These are phyloP conservation scores for Fallopia convolvulus DNA, from an alignment of 148 eudicot genomes.

Conservation along the genomic window DNA sequence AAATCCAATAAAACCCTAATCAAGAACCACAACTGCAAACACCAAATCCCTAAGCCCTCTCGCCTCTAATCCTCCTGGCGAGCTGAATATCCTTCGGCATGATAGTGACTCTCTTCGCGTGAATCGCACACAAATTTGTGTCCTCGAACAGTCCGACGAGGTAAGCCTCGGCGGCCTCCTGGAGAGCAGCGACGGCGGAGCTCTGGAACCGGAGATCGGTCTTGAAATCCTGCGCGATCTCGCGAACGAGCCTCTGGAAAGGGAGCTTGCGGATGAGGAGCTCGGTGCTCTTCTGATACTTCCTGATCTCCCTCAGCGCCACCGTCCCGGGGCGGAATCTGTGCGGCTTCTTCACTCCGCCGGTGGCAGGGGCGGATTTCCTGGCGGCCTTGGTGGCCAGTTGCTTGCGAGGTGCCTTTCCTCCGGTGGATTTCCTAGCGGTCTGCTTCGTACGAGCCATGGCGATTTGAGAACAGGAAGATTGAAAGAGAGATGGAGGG, in stretches of 20 bases:
- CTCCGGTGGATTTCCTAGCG: slow-evolving; percentile 9
- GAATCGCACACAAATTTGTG: slow-evolving; percentile 9
- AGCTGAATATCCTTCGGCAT: slow-evolving; percentile 14
- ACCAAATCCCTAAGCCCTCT: slow-evolving; percentile 2
- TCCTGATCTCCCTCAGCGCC: slow-evolving; percentile 10
- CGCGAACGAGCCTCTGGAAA: slow-evolving; percentile 14
- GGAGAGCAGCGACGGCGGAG: slow-evolving; percentile 9
- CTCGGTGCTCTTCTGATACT: slow-evolving; percentile 14
- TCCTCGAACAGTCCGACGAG: slow-evolving; percentile 13
- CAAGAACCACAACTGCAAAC: no score
- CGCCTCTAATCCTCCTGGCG: slow-evolving; percentile 15
- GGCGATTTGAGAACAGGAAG: background rate
- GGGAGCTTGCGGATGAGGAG: slow-evolving; percentile 13
- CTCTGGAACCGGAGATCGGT: slow-evolving; percentile 14
- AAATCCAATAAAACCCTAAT: no score
- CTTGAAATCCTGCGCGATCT: slow-evolving; percentile 13
- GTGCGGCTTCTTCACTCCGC: slow-evolving; percentile 15
- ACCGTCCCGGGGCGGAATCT: slow-evolving; percentile 11
- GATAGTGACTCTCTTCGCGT: slow-evolving; percentile 13
- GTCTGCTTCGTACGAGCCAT: slow-evolving; percentile 9
- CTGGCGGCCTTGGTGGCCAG: slow-evolving; percentile 15
- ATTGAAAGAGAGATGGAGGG: background rate
- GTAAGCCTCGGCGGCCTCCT: slow-evolving; percentile 12
- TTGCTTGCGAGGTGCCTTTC: slow-evolving; percentile 12
- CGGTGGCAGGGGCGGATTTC: slow-evolving; percentile 14